Evolutionary conservation across 1,284 basidiomycete genomes (phyloP).

Genomic region (Cutaneotrichosporon sp.): DNA sequence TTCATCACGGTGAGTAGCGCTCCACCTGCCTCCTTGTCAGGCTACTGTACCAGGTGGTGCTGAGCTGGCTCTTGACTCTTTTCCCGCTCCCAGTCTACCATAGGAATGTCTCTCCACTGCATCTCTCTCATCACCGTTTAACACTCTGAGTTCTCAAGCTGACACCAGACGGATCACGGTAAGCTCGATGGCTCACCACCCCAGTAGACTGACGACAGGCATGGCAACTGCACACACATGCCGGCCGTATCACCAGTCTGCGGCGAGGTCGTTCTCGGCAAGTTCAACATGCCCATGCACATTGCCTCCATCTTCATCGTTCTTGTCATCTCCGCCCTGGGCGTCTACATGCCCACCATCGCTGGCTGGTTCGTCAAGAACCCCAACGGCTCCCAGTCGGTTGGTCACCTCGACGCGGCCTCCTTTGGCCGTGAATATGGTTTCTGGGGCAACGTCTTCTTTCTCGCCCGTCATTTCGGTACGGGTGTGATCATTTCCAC

Average conservation of each 20-base stretch:
- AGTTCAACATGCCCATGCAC: constrained; percentile 53
- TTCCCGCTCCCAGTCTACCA: neutral
- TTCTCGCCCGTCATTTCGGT: constrained; percentile 49
- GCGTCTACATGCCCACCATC: constrained; percentile 47
- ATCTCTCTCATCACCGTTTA: neutral
- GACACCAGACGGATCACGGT: neutral
- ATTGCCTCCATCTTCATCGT: constrained; percentile 54
- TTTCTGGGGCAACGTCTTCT: constrained; percentile 44
- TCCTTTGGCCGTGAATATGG: constrained; percentile 31
- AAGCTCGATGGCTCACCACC: neutral
- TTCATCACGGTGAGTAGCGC: neutral
- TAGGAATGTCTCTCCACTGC: neutral
- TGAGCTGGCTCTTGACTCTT: too few relatives aligned
- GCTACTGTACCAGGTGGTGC: too few relatives aligned
- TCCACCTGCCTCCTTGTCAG: too few relatives aligned
- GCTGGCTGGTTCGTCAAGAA: constrained; percentile 28
- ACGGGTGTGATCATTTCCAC: constrained; percentile 55
- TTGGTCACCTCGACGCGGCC: constrained; percentile 21
- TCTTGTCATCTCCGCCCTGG: constrained; percentile 49
- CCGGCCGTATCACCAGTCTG: constrained; percentile 37
- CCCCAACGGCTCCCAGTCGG: constrained; percentile 8
- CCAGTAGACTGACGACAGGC: constrained; percentile 25
- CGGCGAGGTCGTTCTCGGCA: constrained; percentile 34
- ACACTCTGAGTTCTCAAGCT: neutral
- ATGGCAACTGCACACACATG: constrained; percentile 50